Percentiles rank a stretch among this genome's conserved stretches.
Evolutionary conservation across 2,329 filamentous ascomycete species (phyloP).

Genomic region (Biscogniauxia mediterranea): DNA sequence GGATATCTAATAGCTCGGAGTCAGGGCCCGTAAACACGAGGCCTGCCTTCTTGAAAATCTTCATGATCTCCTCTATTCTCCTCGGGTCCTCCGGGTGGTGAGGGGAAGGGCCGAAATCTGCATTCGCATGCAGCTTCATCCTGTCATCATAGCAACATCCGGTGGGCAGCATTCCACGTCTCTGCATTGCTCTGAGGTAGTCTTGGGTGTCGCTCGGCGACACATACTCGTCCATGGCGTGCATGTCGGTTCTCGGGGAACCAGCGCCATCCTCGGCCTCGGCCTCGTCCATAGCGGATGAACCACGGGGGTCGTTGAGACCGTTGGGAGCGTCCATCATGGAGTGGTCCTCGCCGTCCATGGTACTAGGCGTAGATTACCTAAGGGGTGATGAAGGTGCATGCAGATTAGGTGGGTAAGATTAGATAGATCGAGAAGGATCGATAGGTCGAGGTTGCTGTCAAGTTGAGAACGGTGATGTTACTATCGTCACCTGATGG

Average conservation of each 20-base stretch:
- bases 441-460: not conserved
- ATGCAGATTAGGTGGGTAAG: slow-evolving; percentile 1
- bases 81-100: slow-evolving; percentile 93
- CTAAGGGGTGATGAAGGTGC: not conserved
- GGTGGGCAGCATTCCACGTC: slow-evolving; percentile 59
- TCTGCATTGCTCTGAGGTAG: slow-evolving; percentile 38
- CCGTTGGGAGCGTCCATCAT: slow-evolving; percentile 44
- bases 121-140: slow-evolving; percentile 94
- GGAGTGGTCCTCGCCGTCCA: slow-evolving; percentile 44
- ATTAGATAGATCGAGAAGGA: not conserved
- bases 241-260: slow-evolving; percentile 35
- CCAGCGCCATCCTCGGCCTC: slow-evolving; percentile 17
- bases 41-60: slow-evolving; percentile 78
- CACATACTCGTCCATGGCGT: slow-evolving; percentile 33
- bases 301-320: slow-evolving; percentile 34
- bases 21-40: slow-evolving; percentile 66
- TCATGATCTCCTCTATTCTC: slow-evolving; percentile 90
- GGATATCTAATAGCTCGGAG: slow-evolving; percentile 49
- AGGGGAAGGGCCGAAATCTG: slow-evolving; percentile 68
- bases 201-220: slow-evolving; percentile 35
- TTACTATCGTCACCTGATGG: not conserved
- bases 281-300: slow-evolving; percentile 17
- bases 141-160: slow-evolving; percentile 88
- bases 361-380: slow-evolving; percentile 14
- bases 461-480: not conserved